A percentile compares a stretch with the other conserved stretches of the same genome.
These are phyloP conservation scores for Tilletia caries DNA, from an alignment of 1,284 basidiomycete species.

Conservation along the genomic window DNA sequence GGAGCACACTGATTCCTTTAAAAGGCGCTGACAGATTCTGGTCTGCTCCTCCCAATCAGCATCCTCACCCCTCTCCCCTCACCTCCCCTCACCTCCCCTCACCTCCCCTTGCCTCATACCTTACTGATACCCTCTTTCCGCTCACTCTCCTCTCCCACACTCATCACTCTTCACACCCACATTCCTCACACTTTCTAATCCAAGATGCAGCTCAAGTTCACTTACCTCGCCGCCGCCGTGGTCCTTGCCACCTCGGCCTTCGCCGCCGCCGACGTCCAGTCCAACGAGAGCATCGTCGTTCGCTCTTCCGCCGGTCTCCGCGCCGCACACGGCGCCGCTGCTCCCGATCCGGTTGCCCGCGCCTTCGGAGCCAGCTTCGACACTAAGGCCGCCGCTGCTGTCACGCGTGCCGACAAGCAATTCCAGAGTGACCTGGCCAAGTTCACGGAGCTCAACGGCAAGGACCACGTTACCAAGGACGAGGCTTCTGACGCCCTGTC, in stretches of 20 bases:
- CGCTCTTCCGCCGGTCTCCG: not conserved
- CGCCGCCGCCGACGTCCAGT: not conserved
- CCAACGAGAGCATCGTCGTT: not conserved
- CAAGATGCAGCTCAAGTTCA: no score
- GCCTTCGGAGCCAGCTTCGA: not conserved
- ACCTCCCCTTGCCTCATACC: no score
- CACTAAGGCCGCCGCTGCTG: not conserved
- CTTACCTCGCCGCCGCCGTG: no score
- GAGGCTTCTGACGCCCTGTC: constrained; percentile 56
- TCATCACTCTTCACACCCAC: no score
- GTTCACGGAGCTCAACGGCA: not conserved
- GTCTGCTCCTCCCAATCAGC: no score
- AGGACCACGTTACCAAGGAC: not conserved
- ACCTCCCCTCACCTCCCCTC: no score
- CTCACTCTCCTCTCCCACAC: no score
- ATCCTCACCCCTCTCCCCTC: no score
- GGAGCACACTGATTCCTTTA: no score
- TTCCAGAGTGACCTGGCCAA: not conserved
- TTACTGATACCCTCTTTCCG: no score
- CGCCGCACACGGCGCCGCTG: not conserved
- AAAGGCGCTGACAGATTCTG: no score
- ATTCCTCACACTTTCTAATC: no score
- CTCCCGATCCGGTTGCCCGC: not conserved
- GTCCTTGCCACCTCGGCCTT: not conserved
- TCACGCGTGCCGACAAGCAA: not conserved